Conservation (phyloP, 2,329 filamentous ascomycete species). For the Moelleriella libera region DNA sequence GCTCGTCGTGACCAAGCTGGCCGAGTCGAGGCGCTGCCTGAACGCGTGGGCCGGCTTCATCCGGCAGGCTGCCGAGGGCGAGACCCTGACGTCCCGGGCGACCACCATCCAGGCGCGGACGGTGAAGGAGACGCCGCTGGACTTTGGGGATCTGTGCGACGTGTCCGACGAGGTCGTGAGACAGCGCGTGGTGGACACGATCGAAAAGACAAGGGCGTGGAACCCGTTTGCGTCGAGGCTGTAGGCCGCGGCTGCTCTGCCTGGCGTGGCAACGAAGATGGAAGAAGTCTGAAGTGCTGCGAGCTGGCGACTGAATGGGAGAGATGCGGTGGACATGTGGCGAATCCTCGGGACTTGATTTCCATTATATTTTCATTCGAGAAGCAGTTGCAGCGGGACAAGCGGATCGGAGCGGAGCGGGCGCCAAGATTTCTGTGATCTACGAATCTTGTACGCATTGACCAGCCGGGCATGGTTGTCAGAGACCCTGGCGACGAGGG, state of each 20-base stretch:
- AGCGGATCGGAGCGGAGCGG: too few species aligned
- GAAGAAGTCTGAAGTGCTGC: too few species aligned
- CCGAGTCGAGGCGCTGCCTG: constrained; percentile 36
- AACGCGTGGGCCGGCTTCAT: constrained; percentile 44
- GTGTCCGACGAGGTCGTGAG: constrained; percentile 28
- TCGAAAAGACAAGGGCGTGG: constrained; percentile 7
- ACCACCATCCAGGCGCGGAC: constrained; percentile 34
- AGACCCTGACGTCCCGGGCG: constrained; percentile 23
- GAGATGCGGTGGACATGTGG: too few species aligned
- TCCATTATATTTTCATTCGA: too few species aligned
- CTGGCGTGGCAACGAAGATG: neutral
- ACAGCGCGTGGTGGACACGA: constrained; percentile 18
- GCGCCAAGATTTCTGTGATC: too few species aligned
- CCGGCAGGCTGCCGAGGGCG: constrained; percentile 20
- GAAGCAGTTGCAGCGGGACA: too few species aligned
- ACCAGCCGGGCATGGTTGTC: too few species aligned
- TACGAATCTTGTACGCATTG: too few species aligned
- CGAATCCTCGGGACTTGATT: too few species aligned
- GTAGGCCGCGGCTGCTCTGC: constrained; percentile 3
- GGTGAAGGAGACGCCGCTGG: constrained; percentile 30
- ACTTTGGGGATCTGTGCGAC: constrained; percentile 26
- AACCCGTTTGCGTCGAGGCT: constrained; percentile 14
- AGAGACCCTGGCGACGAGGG: too few species aligned
- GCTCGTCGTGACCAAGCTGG: constrained; percentile 33
- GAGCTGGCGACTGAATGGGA: too few species aligned